Evolutionary conservation across 108 stramenopile genomes (phyloP), one percentile per base, ranked within the genome.

Genomic region (Conticribra guillardii): DNA sequence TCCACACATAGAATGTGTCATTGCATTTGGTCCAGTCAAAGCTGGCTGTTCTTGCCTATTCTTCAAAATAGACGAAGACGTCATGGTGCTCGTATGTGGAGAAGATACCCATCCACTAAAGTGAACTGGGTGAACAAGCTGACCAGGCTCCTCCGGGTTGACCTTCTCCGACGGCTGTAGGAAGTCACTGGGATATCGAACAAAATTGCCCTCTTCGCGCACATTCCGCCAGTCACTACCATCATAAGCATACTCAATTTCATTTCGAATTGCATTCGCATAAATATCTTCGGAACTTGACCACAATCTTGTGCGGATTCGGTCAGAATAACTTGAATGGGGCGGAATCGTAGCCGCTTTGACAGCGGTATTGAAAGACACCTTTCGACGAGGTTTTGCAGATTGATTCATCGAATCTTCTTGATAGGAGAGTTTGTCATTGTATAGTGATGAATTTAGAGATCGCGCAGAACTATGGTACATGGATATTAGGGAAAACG

Each of bases 331-430:
- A 16, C 68, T 69, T 2, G 22, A 33, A 5, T 69, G 59, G 33
- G 63, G 47, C 2, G 76, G 76, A 15, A 78, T 78, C 16, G 69
- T 78, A 5, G 64, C 41, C n/a, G 64, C 69, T 59, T 65, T 78
- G 29, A 78, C 76, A 52, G 64, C 70, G 7, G 76, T 64, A 52
- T 78, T 64, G 27, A 78, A 78, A 44, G 76, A 78, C 1, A 78
- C 69, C 45, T 78, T 78, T 26, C 76, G 32, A 18, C 55, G 60
- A 60, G 3, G 46, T 18, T 47, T 41, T 5, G 37, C 5, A 59
- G 58, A 34, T 22, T 34, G 58, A 22, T 28, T 46, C 9, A 23
- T 46, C 3, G 41, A 47, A 27, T 61, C 47, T 1, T 50, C 50
- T 7, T 57, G 57, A 2, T 11, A 46, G 37, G 59, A 41, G 33